Percentiles rank a stretch among this genome's conserved stretches.
Evolutionary conservation across 805 yeast species (phyloP).

Genomic region (Pichia nakasei): DNA sequence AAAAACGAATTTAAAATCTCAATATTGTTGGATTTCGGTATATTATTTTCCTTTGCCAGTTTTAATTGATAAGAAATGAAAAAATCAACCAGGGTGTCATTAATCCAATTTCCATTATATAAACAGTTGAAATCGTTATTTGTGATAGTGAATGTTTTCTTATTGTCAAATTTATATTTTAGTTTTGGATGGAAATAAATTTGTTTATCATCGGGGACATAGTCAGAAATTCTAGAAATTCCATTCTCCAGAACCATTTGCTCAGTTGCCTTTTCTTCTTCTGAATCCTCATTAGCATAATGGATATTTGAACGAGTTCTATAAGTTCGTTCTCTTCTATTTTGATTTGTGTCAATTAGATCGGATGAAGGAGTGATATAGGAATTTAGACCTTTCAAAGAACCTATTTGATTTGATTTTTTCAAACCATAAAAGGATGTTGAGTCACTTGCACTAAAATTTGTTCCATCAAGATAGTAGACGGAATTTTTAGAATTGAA

Average conservation of each 20-base stretch:
- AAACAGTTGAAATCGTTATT: conserved; percentile 72
- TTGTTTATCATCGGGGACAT: conserved; percentile 23
- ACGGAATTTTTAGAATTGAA: background rate
- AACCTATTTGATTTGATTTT: background rate
- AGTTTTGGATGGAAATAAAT: conserved; percentile 29
- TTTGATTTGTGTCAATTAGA: background rate
- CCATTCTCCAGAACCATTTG: conserved; percentile 28
- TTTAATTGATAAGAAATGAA: conserved; percentile 49
- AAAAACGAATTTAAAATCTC: conserved; percentile 74
- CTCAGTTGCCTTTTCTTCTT: conserved; percentile 28
- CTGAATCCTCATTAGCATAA: conserved; percentile 8
- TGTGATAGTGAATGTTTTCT: conserved; percentile 46
- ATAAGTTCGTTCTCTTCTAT: conserved; percentile 1
- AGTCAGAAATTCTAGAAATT: conserved; percentile 19
- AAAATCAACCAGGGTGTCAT: conserved; percentile 83
- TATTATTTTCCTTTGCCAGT: conserved; percentile 27
- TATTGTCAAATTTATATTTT: conserved; percentile 44
- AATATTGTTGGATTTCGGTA: conserved; percentile 31
- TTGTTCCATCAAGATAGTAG: background rate
- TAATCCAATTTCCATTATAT: conserved; percentile 77
- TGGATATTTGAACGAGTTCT: conserved; percentile 2
- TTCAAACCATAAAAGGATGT: background rate
- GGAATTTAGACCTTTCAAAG: background rate
- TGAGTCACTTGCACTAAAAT: background rate
- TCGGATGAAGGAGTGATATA: background rate